Evolutionary conservation across 805 yeast species (phyloP).

Genomic region (Metschnikowia rubicola): DNA sequence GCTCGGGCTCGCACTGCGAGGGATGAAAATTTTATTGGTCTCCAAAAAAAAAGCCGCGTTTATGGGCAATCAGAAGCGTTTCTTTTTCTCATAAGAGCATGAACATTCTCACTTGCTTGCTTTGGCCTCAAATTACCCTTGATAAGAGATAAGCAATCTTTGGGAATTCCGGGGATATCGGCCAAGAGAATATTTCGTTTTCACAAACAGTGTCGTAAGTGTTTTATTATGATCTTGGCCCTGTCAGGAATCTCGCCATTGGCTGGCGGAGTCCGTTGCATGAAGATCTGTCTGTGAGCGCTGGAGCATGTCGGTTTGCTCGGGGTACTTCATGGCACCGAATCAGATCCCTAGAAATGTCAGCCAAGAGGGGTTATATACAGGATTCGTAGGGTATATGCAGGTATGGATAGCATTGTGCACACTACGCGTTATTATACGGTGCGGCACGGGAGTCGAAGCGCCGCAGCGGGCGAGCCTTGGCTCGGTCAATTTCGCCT

Average conservation of each 20-base stretch:
- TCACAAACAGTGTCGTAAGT: background rate
- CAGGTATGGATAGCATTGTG: background rate
- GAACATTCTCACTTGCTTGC: constrained; percentile 1
- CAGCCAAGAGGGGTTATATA: background rate
- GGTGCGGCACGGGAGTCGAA: constrained; percentile 1
- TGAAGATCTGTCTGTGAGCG: background rate
- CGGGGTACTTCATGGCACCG: background rate
- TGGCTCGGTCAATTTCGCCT: too few relatives aligned
- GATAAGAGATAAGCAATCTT: background rate
- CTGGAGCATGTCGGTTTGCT: background rate
- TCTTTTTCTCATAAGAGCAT: background rate
- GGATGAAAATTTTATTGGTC: background rate
- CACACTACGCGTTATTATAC: background rate
- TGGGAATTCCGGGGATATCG: too few relatives aligned
- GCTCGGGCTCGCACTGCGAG: background rate
- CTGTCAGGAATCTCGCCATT: constrained; percentile 4
- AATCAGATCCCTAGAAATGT: constrained; percentile 7
- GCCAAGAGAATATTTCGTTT: background rate
- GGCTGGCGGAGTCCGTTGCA: constrained; percentile 6
- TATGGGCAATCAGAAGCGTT: background rate
- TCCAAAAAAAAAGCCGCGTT: background rate
- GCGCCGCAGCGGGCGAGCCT: background rate
- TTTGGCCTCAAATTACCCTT: background rate
- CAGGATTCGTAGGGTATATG: background rate
- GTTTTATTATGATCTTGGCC: background rate